phyloP scores from a whole-genome alignment of 2,329 filamentous ascomycete genomes.

The Claviceps spartinae region DNA sequence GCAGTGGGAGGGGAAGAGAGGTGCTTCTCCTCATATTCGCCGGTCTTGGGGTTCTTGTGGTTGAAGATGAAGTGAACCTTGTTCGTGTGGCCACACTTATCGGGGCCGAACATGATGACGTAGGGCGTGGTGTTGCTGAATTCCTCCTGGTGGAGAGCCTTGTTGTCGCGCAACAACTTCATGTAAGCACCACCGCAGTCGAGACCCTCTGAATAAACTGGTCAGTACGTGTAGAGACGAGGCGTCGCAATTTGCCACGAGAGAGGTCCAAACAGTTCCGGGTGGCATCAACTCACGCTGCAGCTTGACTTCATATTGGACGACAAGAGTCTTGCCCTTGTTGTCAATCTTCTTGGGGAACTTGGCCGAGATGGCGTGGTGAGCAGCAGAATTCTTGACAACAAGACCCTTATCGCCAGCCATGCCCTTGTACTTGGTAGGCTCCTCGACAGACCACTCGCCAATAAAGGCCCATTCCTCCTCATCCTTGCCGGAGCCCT shows the following conservation, averaged over 20 bases:
- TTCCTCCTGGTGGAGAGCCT: conserved; percentile 90
- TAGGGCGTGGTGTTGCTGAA: conserved; percentile 97
- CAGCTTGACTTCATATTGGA: conserved; percentile 98
- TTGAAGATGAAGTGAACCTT: conserved; percentile 99
- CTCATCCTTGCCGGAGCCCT: conserved; percentile 55
- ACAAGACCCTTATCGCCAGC: conserved; percentile 93
- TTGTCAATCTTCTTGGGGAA: conserved; percentile 94
- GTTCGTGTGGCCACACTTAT: conserved; percentile 98
- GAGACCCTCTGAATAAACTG: conserved; percentile 54
- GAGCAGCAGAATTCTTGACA: conserved; percentile 92
- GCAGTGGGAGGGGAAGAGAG: conserved; percentile 70
- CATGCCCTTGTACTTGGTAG: conserved; percentile 77
- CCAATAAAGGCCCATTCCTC: conserved; percentile 11
- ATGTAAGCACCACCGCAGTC: conserved; percentile 98
- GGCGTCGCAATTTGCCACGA: no score
- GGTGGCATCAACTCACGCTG: conserved; percentile 53
- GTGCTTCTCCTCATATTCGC: conserved; percentile 99
- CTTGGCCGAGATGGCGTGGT: conserved; percentile 98
- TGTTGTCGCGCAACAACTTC: conserved; percentile 97
- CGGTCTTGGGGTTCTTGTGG: conserved; percentile 99
- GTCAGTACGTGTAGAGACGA: not conserved
- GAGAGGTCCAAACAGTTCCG: no score
- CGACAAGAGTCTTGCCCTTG: conserved; percentile 92
- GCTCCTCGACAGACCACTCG: conserved; percentile 95
- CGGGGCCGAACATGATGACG: conserved; percentile 98